Evolutionary conservation across 2,329 filamentous ascomycete genomes (phyloP), one percentile per base, ranked within the genome.

Genomic region (Harringtonia aguacate): DNA sequence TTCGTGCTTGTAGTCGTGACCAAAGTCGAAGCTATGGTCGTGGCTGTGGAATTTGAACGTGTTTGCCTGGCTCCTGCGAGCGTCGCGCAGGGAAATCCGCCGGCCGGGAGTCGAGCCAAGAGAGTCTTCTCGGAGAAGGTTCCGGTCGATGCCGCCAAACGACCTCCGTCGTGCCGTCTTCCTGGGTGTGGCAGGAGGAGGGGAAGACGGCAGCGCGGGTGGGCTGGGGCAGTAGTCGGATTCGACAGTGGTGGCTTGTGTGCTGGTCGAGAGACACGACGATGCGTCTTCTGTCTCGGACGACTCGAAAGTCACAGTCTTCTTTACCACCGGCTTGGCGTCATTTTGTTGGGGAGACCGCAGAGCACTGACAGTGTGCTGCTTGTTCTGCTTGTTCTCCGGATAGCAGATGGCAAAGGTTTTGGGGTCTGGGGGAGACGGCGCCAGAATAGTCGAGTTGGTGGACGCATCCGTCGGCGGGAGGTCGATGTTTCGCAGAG

Each of bases 201-300:
- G 36, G 21, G 21, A 10, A 31, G 20, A 41, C 18, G 37, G n/a
- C n/a, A n/a, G n/a, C n/a, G n/a, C n/a, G n/a, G n/a, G n/a, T n/a
- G n/a, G n/a, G n/a, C n/a, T n/a, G n/a, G n/a, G 15, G 28, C 36
- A 38, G 14, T 34, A 20, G 15, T 48, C 40, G 17, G 38, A 43
- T 12, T 40, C 37, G 31, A 41, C 41, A 2, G 41, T 46, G 8
- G 47, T 46, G 33, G 39, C 44, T 15, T 46, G 44, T 3, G 47
- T 46, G 36, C 43, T 45, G 12, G 36, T 29, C 3, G 47, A 49
- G 13, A 49, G 36, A 28, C 28, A 30, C 2, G 44, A 46, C 10
- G 39, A 38, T 17, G 34, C 27, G 14, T 37, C 46, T 9, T 46
- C 45, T 4, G 20, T 21, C 8, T 49, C 47, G 3, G 47, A 45